Evolutionary conservation across 257 asterid species (phyloP).

Genomic region (Scutellaria minor): DNA sequence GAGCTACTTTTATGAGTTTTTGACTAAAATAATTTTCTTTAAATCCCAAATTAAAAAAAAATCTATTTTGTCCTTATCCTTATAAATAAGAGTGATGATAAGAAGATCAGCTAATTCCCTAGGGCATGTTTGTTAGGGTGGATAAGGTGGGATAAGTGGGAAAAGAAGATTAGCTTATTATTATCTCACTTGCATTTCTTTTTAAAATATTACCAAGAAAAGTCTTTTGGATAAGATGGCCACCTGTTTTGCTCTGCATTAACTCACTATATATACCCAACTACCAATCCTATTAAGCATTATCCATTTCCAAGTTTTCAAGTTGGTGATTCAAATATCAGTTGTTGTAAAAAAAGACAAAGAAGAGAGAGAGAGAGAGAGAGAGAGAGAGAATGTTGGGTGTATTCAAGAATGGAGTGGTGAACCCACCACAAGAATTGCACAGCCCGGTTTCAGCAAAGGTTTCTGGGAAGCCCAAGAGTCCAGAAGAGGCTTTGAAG

Average conservation of each 20-base stretch:
- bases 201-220: background rate
- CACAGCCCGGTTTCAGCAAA: constrained; percentile 64
- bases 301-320: constrained; percentile 31
- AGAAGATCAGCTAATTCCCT: too few species aligned
- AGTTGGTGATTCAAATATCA: constrained; percentile 1
- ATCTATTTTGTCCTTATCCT: too few species aligned
- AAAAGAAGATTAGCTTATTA: background rate
- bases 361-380: background rate
- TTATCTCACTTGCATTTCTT: background rate
- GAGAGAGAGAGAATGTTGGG: constrained; percentile 58
- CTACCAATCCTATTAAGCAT: constrained; percentile 1
- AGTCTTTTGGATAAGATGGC: constrained; percentile 61
- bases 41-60: too few species aligned
- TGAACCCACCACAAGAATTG: constrained; percentile 80
- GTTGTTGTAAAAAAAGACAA: background rate
- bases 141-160: too few species aligned
- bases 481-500: constrained; percentile 62
- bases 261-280: constrained; percentile 48
- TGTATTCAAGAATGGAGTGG: constrained; percentile 75
- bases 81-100: too few species aligned
- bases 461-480: constrained; percentile 35
- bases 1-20: too few species aligned
- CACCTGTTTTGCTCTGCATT: constrained; percentile 41
- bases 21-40: too few species aligned
- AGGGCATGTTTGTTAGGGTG: too few species aligned